Evolutionary conservation across 352 stramenopile genomes (phyloP).

Genomic region (Globisporangium barbulae): DNA sequence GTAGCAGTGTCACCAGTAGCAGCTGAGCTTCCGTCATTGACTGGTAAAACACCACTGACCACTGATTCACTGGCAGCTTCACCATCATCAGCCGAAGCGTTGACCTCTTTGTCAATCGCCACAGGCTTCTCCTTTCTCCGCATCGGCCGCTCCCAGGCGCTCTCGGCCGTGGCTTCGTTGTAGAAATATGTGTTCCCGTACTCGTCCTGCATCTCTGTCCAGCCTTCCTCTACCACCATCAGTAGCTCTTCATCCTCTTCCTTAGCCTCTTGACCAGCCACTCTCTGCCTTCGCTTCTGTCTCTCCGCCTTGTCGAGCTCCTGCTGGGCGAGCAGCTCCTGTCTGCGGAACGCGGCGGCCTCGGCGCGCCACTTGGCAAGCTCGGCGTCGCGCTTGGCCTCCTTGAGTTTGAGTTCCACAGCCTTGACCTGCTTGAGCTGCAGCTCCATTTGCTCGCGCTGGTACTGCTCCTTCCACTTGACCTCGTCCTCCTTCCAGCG

Average conservation of each 20-base stretch:
- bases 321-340: constrained; percentile 37
- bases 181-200: constrained; percentile 69
- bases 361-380: constrained; percentile 50
- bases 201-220: constrained; percentile 34
- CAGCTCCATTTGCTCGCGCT: constrained; percentile 58
- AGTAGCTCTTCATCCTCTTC: neutral
- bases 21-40: constrained; percentile 8
- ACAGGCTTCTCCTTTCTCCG: neutral
- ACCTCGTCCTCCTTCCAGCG: constrained; percentile 49
- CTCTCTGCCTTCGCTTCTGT: constrained; percentile 9
- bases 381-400: constrained; percentile 63
- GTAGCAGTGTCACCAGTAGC: neutral
- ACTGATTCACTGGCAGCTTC: neutral
- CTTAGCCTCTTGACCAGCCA: neutral
- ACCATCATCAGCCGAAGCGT: neutral
- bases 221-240: constrained; percentile 15
- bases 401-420: constrained; percentile 41
- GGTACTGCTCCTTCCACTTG: constrained; percentile 49
- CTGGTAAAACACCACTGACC: neutral
- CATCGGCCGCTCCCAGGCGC: constrained; percentile 38
- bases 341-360: constrained; percentile 36
- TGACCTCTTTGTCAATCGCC: neutral
- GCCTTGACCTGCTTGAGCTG: constrained; percentile 41
- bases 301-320: constrained; percentile 22
- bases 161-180: constrained; percentile 46